Evolutionary conservation across 2,329 filamentous ascomycete species (phyloP), one percentile per base, ranked within the genome.

Genomic region (Aspergillus vadensis): DNA sequence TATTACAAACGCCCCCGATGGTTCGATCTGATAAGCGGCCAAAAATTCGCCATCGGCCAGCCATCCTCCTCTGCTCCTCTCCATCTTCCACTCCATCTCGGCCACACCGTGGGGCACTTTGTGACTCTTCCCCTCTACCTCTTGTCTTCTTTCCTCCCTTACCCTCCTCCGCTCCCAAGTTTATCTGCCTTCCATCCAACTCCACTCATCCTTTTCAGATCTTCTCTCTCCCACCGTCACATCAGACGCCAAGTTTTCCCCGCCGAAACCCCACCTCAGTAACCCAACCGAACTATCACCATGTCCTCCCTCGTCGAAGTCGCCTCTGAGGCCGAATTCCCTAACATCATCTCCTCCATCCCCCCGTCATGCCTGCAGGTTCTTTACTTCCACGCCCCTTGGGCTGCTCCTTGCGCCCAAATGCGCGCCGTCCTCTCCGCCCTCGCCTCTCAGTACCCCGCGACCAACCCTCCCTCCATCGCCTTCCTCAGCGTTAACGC

Each of bases 401-500:
- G 95, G 95, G 95, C 95, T 30, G 92, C 92, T 61, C 95, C 95
- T 49, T 98, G 95, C 82, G 88, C 91, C 65, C 92, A 97, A 79
- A 98, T 98, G 93, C 87, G 86, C 68, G 90, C 88, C 54, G 90
- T 98, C 69, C 86, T 99, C 66, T 84, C 86, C 72, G 90, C 92
- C 21, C 90, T 99, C 66, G 93, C 94, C 66, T 87, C 88, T 72
- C 92, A 93, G 75, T 97, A 96, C 79, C 87, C 91, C 63, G 83
- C 85, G 70, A 83, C 85, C 66, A 80, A 84, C 65, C 87, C 90
- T 44, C 83, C 83, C 15, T 81, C 83, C 58, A 90, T 93, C 67
- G 87, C 87, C 68, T 99, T 97, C 88, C 85, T 96, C 62, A 90
- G 90, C 63, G 85, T 99, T 79, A 93, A 99, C 77, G 95, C 95